Percentiles rank a stretch among this genome's conserved stretches.
Conservation (phyloP, 495 filamentous ascomycete genomes). For the Hypoxylon fragiforme region DNA sequence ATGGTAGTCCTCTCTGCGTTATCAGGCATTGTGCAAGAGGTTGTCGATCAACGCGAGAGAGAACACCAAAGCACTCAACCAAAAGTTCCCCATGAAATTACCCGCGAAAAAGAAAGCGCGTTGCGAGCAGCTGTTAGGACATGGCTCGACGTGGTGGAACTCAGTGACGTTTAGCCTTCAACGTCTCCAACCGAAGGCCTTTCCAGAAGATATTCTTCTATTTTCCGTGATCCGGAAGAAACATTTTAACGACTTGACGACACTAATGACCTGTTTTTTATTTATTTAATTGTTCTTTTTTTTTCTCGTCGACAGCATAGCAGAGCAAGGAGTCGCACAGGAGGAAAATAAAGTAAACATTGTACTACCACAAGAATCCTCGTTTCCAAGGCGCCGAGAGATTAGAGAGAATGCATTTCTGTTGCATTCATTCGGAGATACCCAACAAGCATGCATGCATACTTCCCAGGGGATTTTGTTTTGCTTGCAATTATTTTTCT, state of each 20-base stretch:
- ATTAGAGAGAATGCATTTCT: slow-evolving; percentile 24
- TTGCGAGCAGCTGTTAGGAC: slow-evolving; percentile 46
- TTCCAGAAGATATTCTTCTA: neutral
- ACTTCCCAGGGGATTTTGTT: slow-evolving; percentile 4
- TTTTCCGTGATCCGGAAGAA: neutral
- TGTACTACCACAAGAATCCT: slow-evolving; percentile 20
- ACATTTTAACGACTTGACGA: slow-evolving; percentile 19
- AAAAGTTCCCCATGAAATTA: slow-evolving; percentile 16
- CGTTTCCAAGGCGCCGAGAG: slow-evolving; percentile 13
- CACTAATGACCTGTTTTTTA: slow-evolving; percentile 20
- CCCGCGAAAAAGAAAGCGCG: slow-evolving; percentile 41
- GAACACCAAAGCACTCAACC: slow-evolving; percentile 24
- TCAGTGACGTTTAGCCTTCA: slow-evolving; percentile 26
- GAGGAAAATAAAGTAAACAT: slow-evolving; percentile 18
- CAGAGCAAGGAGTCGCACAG: slow-evolving; percentile 12
- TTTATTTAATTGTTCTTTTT: slow-evolving; percentile 1
- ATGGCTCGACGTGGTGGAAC: slow-evolving; percentile 51
- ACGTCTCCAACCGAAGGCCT: neutral
- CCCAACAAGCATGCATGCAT: slow-evolving; percentile 33
- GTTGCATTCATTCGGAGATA: slow-evolving; percentile 27
- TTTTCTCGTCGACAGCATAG: slow-evolving; percentile 5
- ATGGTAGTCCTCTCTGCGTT: slow-evolving; percentile 51
- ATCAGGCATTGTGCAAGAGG: slow-evolving; percentile 52
- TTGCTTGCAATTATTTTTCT: slow-evolving; percentile 13
- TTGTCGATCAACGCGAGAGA: slow-evolving; percentile 42